Percentiles rank a stretch among this genome's conserved stretches.
phyloP scores from a whole-genome alignment of 129 eudicot species.

The Artemisia annua region DNA sequence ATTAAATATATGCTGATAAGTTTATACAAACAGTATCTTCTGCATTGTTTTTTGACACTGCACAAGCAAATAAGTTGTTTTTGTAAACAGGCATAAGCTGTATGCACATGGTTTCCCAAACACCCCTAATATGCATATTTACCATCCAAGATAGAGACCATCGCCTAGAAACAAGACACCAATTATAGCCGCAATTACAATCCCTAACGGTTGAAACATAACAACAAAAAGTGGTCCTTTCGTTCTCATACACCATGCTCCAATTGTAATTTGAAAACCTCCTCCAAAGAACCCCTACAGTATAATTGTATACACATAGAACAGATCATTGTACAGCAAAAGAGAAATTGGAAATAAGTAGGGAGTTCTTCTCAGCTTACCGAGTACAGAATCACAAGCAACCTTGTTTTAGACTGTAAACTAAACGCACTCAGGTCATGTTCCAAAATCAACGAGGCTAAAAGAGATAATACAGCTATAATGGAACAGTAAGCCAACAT shows the following conservation, averaged over 20 bases:
- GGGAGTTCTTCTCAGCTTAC: constrained; percentile 13
- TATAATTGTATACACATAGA: not conserved
- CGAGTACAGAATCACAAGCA: constrained; percentile 17
- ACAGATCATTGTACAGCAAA: not conserved
- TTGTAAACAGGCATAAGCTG: no score
- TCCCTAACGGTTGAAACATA: constrained; percentile 62
- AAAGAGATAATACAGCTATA: constrained; percentile 18
- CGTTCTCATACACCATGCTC: constrained; percentile 53
- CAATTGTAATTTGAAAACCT: constrained; percentile 42
- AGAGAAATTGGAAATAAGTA: not conserved
- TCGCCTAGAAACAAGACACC: constrained; percentile 51
- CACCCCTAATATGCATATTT: not conserved
- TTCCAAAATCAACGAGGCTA: constrained; percentile 27
- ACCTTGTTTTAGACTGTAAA: constrained; percentile 21
- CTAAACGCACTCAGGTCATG: constrained; percentile 14
- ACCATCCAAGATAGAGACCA: constrained; percentile 64
- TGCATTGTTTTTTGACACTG: no score
- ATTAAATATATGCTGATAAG: no score
- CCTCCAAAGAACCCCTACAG: constrained; percentile 56
- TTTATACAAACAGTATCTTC: no score
- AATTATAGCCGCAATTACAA: constrained; percentile 44
- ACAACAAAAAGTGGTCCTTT: constrained; percentile 66
- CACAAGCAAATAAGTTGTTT: no score
- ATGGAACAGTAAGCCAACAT: constrained; percentile 25
- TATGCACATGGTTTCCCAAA: no score